Evolutionary conservation across 495 filamentous ascomycete genomes (phyloP).

Genomic region (Neurospora sp.): DNA sequence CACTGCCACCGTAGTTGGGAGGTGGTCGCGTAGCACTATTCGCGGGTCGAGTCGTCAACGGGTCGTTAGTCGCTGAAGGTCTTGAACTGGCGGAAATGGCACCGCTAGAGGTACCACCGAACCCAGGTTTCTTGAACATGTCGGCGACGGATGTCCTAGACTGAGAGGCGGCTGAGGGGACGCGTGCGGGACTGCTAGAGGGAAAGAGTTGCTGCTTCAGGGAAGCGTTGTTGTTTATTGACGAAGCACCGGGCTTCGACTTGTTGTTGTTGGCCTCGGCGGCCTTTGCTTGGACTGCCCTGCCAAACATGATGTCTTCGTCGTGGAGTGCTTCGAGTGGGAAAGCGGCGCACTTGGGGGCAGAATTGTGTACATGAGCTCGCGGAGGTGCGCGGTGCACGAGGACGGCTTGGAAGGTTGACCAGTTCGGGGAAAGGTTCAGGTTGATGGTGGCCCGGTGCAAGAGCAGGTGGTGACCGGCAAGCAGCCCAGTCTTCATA

Average conservation of each 20-base stretch:
- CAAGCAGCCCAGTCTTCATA: slow-evolving; percentile 20
- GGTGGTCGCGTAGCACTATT: slow-evolving; percentile 4
- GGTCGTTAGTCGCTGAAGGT: slow-evolving; percentile 1
- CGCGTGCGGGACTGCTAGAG: slow-evolving; percentile 33
- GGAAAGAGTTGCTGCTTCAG: slow-evolving; percentile 39
- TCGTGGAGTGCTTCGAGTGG: neutral
- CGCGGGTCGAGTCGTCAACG: slow-evolving; percentile 7
- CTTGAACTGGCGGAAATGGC: neutral
- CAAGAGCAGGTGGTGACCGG: slow-evolving; percentile 15
- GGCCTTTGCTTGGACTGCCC: slow-evolving; percentile 11
- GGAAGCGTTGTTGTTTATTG: slow-evolving; percentile 10
- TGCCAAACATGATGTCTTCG: slow-evolving; percentile 14
- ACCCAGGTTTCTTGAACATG: slow-evolving; percentile 13
- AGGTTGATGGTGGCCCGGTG: slow-evolving; percentile 14
- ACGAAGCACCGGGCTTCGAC: slow-evolving; percentile 12
- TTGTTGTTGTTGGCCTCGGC: slow-evolving; percentile 6
- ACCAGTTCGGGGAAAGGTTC: neutral
- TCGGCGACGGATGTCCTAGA: slow-evolving; percentile 21
- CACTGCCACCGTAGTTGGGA: neutral
- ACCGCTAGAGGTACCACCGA: neutral
- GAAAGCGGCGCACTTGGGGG: neutral
- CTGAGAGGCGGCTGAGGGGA: slow-evolving; percentile 11
- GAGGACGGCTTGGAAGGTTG: slow-evolving; percentile 1
- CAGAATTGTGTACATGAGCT: slow-evolving; percentile 7
- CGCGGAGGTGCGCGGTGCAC: neutral